These are phyloP conservation scores for Talaromyces sp. DNA, from an alignment of 2,329 filamentous ascomycete species.

Conservation along the genomic window DNA sequence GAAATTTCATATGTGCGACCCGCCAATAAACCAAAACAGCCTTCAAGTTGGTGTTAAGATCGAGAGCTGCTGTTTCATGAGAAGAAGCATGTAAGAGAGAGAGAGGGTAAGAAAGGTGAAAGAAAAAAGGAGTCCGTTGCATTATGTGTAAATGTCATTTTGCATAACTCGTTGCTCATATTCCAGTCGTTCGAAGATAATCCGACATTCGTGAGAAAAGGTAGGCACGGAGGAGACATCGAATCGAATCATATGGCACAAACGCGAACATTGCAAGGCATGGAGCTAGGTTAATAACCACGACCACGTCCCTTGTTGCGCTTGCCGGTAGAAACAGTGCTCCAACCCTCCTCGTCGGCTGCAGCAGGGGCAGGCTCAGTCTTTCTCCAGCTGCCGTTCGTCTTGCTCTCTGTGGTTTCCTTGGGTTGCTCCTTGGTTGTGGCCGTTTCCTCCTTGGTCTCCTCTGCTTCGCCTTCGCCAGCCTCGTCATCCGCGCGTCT, in stretches of 20 bases:
- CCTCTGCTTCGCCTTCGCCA: conserved; percentile 53
- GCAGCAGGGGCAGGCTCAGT: conserved; percentile 32
- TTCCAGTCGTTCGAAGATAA: conserved; percentile 18
- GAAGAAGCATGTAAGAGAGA: conserved; percentile 10
- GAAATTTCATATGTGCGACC: conserved; percentile 16
- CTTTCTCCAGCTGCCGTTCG: conserved; percentile 44
- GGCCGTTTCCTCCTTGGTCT: conserved; percentile 47
- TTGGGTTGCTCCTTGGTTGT: conserved; percentile 57
- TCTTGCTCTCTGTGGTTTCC: conserved; percentile 41
- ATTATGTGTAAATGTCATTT: conserved; percentile 21
- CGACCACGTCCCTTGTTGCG: conserved; percentile 48
- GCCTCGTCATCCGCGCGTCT: conserved; percentile 51
- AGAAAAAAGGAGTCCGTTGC: conserved; percentile 14
- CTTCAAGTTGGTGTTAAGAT: conserved; percentile 13
- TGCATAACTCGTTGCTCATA: conserved; percentile 23
- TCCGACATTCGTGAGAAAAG: conserved; percentile 1
- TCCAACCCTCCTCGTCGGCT: conserved; percentile 50
- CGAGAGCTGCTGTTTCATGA: conserved; percentile 17
- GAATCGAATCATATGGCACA: conserved; percentile 14
- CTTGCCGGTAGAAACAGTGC: conserved; percentile 47
- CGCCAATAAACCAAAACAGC: conserved; percentile 20
- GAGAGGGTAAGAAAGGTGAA: background rate
- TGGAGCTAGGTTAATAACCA: conserved; percentile 23
- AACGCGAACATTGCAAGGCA: background rate
- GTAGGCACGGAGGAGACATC: conserved; percentile 8